Conservation (phyloP, 2,329 filamentous ascomycete genomes). For the Chaetomium olivaceum region DNA sequence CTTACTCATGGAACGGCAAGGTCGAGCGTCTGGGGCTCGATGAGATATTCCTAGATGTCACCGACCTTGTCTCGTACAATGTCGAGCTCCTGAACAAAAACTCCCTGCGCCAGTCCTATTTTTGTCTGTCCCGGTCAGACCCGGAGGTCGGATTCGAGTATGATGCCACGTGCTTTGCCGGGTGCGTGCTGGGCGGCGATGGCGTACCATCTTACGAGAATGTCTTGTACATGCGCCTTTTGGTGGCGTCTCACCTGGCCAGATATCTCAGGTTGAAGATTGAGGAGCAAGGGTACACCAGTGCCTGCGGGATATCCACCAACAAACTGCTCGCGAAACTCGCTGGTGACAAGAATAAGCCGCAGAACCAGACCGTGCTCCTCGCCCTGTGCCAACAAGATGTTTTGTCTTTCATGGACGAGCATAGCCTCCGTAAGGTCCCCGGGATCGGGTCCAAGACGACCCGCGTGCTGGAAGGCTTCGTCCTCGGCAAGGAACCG, state of each 20-base stretch:
- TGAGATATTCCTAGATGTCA: conserved; percentile 84
- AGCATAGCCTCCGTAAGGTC: conserved; percentile 73
- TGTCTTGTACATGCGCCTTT: conserved; percentile 59
- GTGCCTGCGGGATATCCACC: conserved; percentile 83
- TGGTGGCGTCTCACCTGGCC: conserved; percentile 80
- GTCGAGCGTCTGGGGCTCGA: conserved; percentile 87
- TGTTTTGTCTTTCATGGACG: conserved; percentile 70
- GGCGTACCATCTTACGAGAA: conserved; percentile 30
- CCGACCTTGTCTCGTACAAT: conserved; percentile 85
- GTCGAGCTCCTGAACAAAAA: conserved; percentile 66
- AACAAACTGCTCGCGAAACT: conserved; percentile 87
- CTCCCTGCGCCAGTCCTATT: conserved; percentile 70
- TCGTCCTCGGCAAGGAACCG: conserved; percentile 46
- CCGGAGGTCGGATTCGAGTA: conserved; percentile 80
- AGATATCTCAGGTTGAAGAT: conserved; percentile 70
- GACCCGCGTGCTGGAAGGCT: conserved; percentile 56
- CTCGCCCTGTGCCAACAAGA: conserved; percentile 62
- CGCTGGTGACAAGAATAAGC: conserved; percentile 81
- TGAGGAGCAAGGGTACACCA: conserved; percentile 79
- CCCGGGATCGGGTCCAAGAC: conserved; percentile 84
- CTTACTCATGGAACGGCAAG: conserved; percentile 74
- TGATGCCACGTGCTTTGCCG: conserved; percentile 68
- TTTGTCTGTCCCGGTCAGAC: conserved; percentile 70
- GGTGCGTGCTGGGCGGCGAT: conserved; percentile 50
- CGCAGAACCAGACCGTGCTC: conserved; percentile 81